phyloP scores from a whole-genome alignment of 2,329 filamentous ascomycete species.

The Venturia effusa region DNA sequence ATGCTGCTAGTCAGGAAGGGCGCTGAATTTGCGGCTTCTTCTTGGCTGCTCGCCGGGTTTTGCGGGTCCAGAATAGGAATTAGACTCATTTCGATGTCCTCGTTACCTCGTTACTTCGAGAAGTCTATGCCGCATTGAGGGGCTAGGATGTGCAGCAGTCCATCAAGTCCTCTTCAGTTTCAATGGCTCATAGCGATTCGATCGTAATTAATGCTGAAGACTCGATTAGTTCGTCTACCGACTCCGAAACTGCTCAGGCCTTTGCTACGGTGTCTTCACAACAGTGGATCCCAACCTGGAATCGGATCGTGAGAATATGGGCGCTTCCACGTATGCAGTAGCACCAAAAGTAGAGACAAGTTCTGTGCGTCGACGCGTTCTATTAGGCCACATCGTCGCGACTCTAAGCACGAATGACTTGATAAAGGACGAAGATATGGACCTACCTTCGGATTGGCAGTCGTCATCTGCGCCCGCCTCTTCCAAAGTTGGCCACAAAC shows the following conservation, averaged over 20 bases:
- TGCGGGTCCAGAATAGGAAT: too few species aligned
- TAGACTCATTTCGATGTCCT: too few species aligned
- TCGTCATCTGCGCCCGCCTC: background rate
- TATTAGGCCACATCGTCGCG: conserved; percentile 69
- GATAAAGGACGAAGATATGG: conserved; percentile 70
- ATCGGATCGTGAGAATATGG: conserved; percentile 24
- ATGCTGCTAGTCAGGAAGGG: too few species aligned
- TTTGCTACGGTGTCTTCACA: conserved; percentile 72
- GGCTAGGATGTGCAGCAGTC: background rate
- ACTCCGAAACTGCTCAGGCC: conserved; percentile 60
- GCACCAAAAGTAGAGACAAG: conserved; percentile 18
- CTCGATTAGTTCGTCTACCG: conserved; percentile 59
- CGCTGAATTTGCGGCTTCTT: too few species aligned
- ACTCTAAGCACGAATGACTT: conserved; percentile 54
- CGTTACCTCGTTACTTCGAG: too few species aligned
- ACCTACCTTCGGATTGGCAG: conserved; percentile 54
- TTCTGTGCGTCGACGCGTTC: conserved; percentile 47
- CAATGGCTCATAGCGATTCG: background rate
- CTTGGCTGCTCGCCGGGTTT: too few species aligned
- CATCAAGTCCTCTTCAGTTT: background rate
- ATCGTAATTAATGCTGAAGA: background rate
- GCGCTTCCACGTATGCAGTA: conserved; percentile 37
- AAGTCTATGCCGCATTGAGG: too few species aligned
- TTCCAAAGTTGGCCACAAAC: conserved; percentile 4
- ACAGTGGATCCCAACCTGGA: conserved; percentile 36